A percentile compares a stretch with the other conserved stretches of the same genome.
These are phyloP conservation scores for Chlamydomonas schloesseri DNA, from an alignment of 139 green algal genomes.

Conservation along the genomic window DNA sequence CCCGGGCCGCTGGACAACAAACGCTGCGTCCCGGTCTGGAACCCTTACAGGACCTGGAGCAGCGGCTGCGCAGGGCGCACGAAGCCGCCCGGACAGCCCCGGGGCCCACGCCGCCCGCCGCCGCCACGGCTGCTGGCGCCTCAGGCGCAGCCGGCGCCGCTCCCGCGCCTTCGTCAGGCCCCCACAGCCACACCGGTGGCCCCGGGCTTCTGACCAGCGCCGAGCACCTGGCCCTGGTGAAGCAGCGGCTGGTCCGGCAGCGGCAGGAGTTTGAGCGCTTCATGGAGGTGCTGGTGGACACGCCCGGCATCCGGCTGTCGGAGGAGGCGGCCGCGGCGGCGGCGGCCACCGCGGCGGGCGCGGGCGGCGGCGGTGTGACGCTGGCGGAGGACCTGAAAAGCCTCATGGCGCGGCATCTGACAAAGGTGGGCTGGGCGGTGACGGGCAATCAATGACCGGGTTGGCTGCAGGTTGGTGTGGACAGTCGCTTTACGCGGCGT, in stretches of 20 bases:
- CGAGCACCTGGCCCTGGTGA: conserved; percentile 33
- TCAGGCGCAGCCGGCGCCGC: not conserved
- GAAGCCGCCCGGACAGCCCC: not conserved
- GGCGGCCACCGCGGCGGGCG: too few species aligned
- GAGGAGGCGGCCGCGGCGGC: too few species aligned
- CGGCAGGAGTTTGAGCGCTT: conserved; percentile 41
- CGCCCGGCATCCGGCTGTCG: not conserved
- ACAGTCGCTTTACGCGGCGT: too few species aligned
- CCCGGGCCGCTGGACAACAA: too few species aligned
- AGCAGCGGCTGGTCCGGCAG: conserved; percentile 34
- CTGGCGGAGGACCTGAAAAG: conserved; percentile 18
- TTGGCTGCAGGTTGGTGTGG: too few species aligned
- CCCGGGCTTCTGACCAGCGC: not conserved
- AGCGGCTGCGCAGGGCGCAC: not conserved
- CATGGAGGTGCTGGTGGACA: not conserved
- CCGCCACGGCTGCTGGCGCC: not conserved
- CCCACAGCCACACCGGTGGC: not conserved
- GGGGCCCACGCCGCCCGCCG: too few species aligned
- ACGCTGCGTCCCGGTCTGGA: not conserved
- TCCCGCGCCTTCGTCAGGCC: too few species aligned
- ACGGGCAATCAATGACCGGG: too few species aligned
- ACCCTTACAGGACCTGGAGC: not conserved
- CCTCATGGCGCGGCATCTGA: conserved; percentile 7
- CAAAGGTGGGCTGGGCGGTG: conserved; percentile 5
- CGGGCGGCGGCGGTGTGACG: not conserved